These are phyloP conservation scores for Penicillium janthinellum DNA, from an alignment of 2,329 filamentous ascomycete species.

Conservation along the genomic window DNA sequence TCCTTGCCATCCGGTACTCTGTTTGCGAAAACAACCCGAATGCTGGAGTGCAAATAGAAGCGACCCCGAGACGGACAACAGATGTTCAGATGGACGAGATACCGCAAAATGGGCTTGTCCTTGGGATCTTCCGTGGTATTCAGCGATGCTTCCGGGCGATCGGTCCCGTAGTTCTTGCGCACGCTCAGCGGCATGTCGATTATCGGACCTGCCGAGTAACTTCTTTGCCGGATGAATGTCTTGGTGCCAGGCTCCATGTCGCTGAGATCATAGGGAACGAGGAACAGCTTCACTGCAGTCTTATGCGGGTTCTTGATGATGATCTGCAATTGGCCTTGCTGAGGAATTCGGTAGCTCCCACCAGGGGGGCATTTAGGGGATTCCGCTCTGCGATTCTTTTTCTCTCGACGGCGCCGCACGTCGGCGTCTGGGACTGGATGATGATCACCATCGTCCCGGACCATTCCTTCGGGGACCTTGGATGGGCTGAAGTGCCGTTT, in stretches of 20 bases:
- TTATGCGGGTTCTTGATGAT: conserved; percentile 99
- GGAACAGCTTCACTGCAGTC: conserved; percentile 92
- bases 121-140: conserved; percentile 42
- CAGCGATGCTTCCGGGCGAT: conserved; percentile 57
- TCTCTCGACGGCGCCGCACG: conserved; percentile 53
- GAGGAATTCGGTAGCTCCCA: conserved; percentile 90
- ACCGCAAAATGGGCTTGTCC: conserved; percentile 73
- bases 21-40: conserved; percentile 95
- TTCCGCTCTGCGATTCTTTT: conserved; percentile 61
- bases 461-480: conserved; percentile 12
- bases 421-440: conserved; percentile 28
- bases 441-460: conserved; percentile 11
- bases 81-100: conserved; percentile 90
- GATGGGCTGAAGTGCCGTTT: conserved; percentile 39
- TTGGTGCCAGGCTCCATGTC: conserved; percentile 95
- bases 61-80: conserved; percentile 82
- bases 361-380: conserved; percentile 73
- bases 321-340: conserved; percentile 92
- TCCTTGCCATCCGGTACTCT: conserved; percentile 95
- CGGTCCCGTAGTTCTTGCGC: conserved; percentile 50
- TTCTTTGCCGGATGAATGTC: conserved; percentile 92
- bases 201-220: conserved; percentile 84
- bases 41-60: conserved; percentile 87
- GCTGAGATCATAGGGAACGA: conserved; percentile 87
- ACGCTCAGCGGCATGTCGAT: conserved; percentile 66